Evolutionary conservation across 768 basidiomycete species (phyloP), one percentile per base, ranked within the genome.

Genomic region (Mycena pura): DNA sequence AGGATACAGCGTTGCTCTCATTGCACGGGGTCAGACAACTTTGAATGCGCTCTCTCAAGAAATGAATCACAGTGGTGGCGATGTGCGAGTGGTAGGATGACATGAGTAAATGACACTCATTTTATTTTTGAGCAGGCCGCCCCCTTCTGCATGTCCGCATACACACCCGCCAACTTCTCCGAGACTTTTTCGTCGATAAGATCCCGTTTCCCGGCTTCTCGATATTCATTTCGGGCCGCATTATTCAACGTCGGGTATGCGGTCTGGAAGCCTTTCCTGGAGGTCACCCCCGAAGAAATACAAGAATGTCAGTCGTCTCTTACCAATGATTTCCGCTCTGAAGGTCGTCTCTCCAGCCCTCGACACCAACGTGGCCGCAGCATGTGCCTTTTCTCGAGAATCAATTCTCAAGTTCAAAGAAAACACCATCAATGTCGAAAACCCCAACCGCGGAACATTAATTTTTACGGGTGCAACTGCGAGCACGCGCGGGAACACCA

Each of bases 391-490:
- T 65, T 78, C 89, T 11, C 81, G 83, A 19, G 84, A 86, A 55
- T 81, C 80, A 5, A 82, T 91, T 45, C 70, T 85, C 31, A 77
- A 81, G 1, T 86, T 91, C 73, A 86, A 86, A 68, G 77, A 81
- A 40, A 88, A 87, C 63, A 77, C 80, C 5, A 71, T 84, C 15
- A 80, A 80, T 13, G 74, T 82, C 40, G 71, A 77, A 1, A 72
- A 72, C 19, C 85, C 87, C 14, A 84, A 84, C 69, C 78, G 82
- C n/a, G 90, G 90, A 11, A 82, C 86, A 0, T 72, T 92, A 44
- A 82, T 90, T 17, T 90, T 91, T 68, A 92, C 90, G 0, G 88
- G 90, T 0, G 90, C 90, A 2, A 91, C 90, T 7, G 86, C 90
- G 6, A 80, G 85, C 52, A 61, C 81, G 19, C 78, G 90, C 56